These are phyloP conservation scores for Fusarium mangiferae DNA, from an alignment of 2,329 filamentous ascomycete genomes.

Conservation along the genomic window DNA sequence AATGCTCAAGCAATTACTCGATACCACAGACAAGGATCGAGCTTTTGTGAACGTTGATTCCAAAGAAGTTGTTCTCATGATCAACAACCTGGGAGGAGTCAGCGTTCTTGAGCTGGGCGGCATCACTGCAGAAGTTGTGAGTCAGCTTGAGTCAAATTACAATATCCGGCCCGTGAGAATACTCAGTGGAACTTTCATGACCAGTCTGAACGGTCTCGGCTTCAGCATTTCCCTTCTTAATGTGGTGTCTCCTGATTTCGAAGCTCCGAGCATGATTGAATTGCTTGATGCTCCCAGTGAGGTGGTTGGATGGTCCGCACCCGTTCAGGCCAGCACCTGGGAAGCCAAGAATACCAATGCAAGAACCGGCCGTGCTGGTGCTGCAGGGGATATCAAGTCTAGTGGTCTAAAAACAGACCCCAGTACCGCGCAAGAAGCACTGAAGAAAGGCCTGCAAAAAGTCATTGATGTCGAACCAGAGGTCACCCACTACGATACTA, in stretches of 20 bases:
- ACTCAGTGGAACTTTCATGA: conserved; percentile 79
- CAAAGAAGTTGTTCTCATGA: conserved; percentile 73
- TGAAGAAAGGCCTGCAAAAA: conserved; percentile 68
- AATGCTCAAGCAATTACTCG: conserved; percentile 77
- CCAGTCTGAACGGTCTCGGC: conserved; percentile 78
- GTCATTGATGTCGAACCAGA: conserved; percentile 76
- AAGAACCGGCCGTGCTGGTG: conserved; percentile 52
- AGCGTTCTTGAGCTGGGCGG: conserved; percentile 78
- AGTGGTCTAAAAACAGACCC: conserved; percentile 66
- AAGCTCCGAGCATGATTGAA: conserved; percentile 71
- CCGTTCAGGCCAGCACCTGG: conserved; percentile 72
- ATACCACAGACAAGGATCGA: conserved; percentile 73
- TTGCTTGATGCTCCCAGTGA: conserved; percentile 76
- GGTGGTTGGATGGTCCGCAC: conserved; percentile 75
- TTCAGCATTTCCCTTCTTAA: conserved; percentile 80
- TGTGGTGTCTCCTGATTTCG: conserved; percentile 67
- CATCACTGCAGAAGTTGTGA: conserved; percentile 74
- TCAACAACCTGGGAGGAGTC: conserved; percentile 82
- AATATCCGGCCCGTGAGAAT: conserved; percentile 72
- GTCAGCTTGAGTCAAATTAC: conserved; percentile 67
- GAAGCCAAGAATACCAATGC: conserved; percentile 62
- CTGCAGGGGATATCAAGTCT: conserved; percentile 50
- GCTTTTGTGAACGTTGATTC: conserved; percentile 73
- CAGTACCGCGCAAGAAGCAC: conserved; percentile 57
- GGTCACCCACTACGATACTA: conserved; percentile 78